Conservation (phyloP, 208 protist species). For the Tritrichomonas foetus region DNA sequence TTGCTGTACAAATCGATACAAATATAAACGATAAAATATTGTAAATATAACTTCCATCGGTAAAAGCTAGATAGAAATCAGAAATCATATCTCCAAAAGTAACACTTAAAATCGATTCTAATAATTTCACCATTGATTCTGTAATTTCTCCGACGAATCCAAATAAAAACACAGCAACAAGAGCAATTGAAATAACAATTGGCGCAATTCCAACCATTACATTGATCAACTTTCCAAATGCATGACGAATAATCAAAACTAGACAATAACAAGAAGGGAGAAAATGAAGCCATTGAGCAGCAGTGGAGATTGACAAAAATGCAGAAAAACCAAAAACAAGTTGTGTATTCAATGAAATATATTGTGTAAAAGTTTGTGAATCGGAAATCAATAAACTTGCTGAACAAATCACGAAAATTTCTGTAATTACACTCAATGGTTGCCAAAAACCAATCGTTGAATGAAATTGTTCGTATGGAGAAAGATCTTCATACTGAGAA, state of each 20-base stretch:
- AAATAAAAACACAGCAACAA: background rate
- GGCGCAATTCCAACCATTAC: no score
- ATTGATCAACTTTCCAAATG: background rate
- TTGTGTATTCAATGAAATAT: background rate
- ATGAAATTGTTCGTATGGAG: slow-evolving; percentile 11
- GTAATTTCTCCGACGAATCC: background rate
- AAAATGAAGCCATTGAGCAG: background rate
- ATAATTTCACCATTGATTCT: background rate
- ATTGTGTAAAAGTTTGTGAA: background rate
- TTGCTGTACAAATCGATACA: background rate
- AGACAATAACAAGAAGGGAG: background rate
- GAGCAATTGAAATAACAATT: background rate
- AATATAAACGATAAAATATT: background rate
- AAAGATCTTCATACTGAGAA: background rate
- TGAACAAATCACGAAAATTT: background rate
- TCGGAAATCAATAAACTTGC: background rate
- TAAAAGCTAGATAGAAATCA: background rate
- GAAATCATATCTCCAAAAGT: background rate
- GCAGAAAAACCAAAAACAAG: background rate
- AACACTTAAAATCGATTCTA: background rate
- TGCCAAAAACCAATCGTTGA: slow-evolving; percentile 27
- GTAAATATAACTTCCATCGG: background rate
- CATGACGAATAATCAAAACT: background rate
- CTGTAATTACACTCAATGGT: background rate
- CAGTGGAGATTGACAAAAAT: background rate